Conservation (phyloP, 176 grass and related monocot species). For the Triticum dicoccoides region DNA sequence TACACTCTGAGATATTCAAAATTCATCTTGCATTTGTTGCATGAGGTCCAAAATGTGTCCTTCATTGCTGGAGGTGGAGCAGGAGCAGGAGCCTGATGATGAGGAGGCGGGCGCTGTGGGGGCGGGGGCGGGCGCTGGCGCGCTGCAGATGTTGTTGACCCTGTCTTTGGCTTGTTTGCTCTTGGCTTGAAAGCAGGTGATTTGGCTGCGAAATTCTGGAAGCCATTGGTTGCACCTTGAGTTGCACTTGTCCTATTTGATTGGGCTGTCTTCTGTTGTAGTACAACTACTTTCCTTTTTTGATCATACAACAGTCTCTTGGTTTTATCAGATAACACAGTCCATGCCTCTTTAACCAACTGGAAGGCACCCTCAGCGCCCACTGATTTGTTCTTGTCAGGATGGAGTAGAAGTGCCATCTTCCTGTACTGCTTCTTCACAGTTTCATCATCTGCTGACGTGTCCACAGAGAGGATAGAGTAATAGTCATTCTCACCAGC, state of each 20-base stretch:
- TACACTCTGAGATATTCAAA: conserved; percentile 37
- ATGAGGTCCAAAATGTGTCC: conserved; percentile 51
- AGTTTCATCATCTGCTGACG: conserved; percentile 8
- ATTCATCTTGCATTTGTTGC: conserved; percentile 47
- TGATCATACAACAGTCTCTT: conserved; percentile 26
- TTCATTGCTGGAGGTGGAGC: not conserved
- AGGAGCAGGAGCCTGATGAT: not conserved
- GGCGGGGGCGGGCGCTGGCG: not conserved
- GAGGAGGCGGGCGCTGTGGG: too few species aligned
- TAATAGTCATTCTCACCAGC: conserved; percentile 37
- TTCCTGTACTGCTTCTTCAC: conserved; percentile 24
- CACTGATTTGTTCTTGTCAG: conserved; percentile 14
- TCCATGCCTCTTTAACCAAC: conserved; percentile 26
- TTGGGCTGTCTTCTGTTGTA: not conserved
- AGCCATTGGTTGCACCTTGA: conserved; percentile 19
- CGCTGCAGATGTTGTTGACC: not conserved
- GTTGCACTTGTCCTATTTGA: not conserved
- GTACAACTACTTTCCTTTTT: conserved; percentile 21
- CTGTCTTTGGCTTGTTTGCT: conserved; percentile 24
- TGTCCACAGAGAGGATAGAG: conserved; percentile 33
- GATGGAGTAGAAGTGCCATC: conserved; percentile 22
- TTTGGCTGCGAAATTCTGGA: conserved; percentile 19
- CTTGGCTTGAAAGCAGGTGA: not conserved
- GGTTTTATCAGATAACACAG: conserved; percentile 35
- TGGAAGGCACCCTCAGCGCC: conserved; percentile 42